A percentile compares a stretch with the other conserved stretches of the same genome.
Conservation (phyloP, 2,329 filamentous ascomycete species). For the Aspergillus felis region DNA sequence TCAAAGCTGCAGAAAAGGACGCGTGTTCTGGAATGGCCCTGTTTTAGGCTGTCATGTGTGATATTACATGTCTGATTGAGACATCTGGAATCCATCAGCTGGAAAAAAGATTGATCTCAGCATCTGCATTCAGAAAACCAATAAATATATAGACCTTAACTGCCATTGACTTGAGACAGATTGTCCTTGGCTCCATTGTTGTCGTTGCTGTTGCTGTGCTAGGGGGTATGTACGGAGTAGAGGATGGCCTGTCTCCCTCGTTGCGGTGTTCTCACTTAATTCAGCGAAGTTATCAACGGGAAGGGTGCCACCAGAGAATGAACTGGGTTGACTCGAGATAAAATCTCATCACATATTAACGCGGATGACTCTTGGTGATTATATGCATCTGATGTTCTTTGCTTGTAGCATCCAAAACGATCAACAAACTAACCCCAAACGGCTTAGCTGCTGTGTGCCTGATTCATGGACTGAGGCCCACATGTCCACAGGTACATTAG, state of each 20-base stretch:
- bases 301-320: neutral
- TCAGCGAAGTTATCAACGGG: neutral
- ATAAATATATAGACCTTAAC: neutral
- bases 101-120: neutral
- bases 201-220: too few species aligned
- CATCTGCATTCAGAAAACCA: neutral
- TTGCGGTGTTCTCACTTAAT: neutral
- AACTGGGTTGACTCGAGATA: neutral
- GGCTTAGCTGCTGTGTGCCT: neutral
- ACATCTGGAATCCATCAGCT: neutral
- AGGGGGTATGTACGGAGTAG: neutral
- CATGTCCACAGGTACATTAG: too few species aligned
- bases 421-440: neutral
- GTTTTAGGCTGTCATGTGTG: neutral
- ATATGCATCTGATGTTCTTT: neutral
- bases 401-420: neutral
- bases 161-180: neutral
- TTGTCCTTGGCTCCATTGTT: neutral
- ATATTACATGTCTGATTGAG: neutral
- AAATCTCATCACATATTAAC: neutral
- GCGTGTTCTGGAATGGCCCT: constrained; percentile 23
- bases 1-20: constrained; percentile 8
- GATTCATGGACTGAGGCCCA: too few species aligned
- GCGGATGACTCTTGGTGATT: neutral
- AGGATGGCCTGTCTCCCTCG: neutral